phyloP scores from a whole-genome alignment of 225 moss, liverwort and hornwort species.

The Marchantia polymorpha region DNA sequence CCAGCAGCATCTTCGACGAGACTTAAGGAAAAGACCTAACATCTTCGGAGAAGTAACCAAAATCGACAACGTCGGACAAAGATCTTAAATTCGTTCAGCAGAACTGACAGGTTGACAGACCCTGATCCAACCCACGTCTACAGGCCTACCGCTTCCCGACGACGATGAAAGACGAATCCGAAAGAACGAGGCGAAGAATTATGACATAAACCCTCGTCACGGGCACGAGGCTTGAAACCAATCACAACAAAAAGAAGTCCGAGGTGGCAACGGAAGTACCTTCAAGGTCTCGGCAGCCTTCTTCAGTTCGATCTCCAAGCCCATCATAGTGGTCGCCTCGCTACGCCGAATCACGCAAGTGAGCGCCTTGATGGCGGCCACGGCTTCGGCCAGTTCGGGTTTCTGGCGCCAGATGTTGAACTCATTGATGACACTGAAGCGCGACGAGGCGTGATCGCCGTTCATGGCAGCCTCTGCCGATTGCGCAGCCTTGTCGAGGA shows the following conservation, averaged over 20 bases:
- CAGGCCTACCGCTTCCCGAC: no score
- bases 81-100: no score
- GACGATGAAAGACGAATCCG: no score
- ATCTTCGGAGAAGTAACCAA: no score
- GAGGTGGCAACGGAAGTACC: conserved; percentile 26
- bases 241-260: background rate
- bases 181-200: no score
- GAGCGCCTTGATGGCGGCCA: conserved; percentile 69
- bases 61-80: no score
- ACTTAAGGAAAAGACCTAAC: no score
- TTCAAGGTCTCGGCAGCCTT: conserved; percentile 64
- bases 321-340: conserved; percentile 76
- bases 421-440: conserved; percentile 64
- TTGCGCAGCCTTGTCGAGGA: conserved; percentile 6
- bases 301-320: conserved; percentile 76
- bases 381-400: conserved; percentile 74
- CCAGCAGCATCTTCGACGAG: no score
- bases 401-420: conserved; percentile 66
- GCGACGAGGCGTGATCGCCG: conserved; percentile 24
- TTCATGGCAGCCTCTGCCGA: conserved; percentile 1
- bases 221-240: no score
- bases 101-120: no score
- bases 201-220: no score
- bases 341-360: conserved; percentile 67
- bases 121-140: no score